Evolutionary conservation across 805 yeast genomes (phyloP), one percentile per base, ranked within the genome.

Genomic region (Cyberlindnera americana): DNA sequence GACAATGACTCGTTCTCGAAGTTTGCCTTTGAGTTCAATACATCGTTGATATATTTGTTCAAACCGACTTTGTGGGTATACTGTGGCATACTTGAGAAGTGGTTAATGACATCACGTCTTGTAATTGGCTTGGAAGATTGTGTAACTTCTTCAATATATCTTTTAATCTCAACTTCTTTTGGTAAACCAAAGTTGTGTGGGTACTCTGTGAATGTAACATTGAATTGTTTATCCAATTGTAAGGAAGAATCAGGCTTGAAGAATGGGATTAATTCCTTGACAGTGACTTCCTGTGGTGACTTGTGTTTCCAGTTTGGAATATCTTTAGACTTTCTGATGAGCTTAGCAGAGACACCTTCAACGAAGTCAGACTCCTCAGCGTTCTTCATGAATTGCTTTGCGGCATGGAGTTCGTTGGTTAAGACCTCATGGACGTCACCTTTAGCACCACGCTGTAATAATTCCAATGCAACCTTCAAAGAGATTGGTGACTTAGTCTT

Each of bases 151-250:
- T 72, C 71, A 15, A 90, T 77, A 60, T 74, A 86, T 36, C 68
- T 66, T 53, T 73, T 74, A 41, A 91, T 70, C 44, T 78, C 83
- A 26, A 59, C 47, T 61, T 84, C 87, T 11, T 77, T 68, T 37
- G 98, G 98, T 49, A 93, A 70, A 22, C 95, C 96, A 72, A 78
- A 83, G 54, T 75, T 65, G 65, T 53, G 50, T 17, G 72, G 70
- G 54, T 76, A 73, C 46, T 70, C 63, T 24, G 54, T 58, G 62
- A 68, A 74, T 15, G 72, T 65, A 29, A 62, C 56, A 30, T 57
- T 56, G 22, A 62, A 48, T 30, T 50, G 44, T 19, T 50, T 50
- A 16, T 57, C 57, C 35, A 57, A 59, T 29, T 61, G 39, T 41
- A 63, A 48, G 38, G 61, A 43, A 17, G 63, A 44, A 50, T 57